phyloP scores from a whole-genome alignment of 331 rosid genomes.

The Cydonia oblonga region DNA sequence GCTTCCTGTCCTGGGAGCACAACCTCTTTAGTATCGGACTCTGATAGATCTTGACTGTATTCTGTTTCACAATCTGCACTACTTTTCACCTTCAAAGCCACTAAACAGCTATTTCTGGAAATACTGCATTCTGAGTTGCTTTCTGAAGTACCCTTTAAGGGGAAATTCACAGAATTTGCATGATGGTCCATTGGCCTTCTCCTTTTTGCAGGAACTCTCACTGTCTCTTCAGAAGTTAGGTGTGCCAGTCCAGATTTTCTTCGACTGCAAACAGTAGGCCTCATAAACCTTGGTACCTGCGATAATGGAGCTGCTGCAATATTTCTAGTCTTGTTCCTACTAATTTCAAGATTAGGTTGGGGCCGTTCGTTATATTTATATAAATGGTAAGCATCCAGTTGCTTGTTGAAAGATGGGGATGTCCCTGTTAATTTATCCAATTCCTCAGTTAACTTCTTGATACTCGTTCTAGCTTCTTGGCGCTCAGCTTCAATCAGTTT shows the following conservation, averaged over 20 bases:
- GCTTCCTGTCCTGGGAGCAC: slow-evolving; percentile 11
- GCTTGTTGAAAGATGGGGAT: slow-evolving; percentile 5
- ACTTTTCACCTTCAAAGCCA: slow-evolving; percentile 12
- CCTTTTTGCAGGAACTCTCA: slow-evolving; percentile 9
- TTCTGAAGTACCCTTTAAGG: slow-evolving; percentile 13
- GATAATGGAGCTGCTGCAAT: slow-evolving; percentile 1
- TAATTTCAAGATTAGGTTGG: slow-evolving; percentile 4
- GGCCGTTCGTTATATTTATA: not conserved
- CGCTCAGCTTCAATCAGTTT: slow-evolving; percentile 23
- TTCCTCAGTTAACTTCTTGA: slow-evolving; percentile 17
- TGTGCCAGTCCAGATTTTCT: slow-evolving; percentile 14
- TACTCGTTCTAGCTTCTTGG: slow-evolving; percentile 15
- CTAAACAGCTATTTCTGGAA: slow-evolving; percentile 27
- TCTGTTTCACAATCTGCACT: slow-evolving; percentile 18
- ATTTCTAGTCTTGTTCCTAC: slow-evolving; percentile 1
- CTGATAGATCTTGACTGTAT: slow-evolving; percentile 25
- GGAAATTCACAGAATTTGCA: slow-evolving; percentile 28
- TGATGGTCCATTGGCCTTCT: slow-evolving; percentile 14
- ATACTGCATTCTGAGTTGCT: slow-evolving; percentile 19
- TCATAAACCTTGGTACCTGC: slow-evolving; percentile 29
- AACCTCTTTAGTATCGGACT: slow-evolving; percentile 13
- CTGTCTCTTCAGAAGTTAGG: slow-evolving; percentile 12
- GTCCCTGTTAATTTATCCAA: slow-evolving; percentile 9
- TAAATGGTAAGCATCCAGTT: slow-evolving; percentile 11
- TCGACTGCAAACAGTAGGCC: slow-evolving; percentile 25